A percentile compares a stretch with the other conserved stretches of the same genome.
Evolutionary conservation across 169 alveolate genomes (phyloP).

Genomic region (Plasmodium knowlesi): DNA sequence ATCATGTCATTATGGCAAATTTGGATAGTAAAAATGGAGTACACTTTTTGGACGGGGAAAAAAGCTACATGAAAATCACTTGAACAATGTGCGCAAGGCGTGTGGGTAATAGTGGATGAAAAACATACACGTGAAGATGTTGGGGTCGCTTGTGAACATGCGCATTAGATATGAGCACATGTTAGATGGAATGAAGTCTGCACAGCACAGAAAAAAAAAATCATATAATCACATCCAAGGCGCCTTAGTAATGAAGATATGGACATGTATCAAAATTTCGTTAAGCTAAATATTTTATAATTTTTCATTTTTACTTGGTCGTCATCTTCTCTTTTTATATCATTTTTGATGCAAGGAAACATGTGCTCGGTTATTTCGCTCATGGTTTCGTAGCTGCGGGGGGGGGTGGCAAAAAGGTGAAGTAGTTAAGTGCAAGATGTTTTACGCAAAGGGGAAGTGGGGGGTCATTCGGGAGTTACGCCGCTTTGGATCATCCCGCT

Average conservation of each 20-base stretch:
- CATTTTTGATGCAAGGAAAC: conserved; percentile 79
- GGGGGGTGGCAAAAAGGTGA: not conserved
- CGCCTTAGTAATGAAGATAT: not conserved
- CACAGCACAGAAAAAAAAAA: not conserved
- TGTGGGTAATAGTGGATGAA: not conserved
- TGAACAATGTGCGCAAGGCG: not conserved
- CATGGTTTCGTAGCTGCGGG: conserved; percentile 79
- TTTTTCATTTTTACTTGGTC: conserved; percentile 67
- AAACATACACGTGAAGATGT: not conserved
- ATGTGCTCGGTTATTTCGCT: conserved; percentile 83
- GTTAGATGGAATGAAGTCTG: not conserved
- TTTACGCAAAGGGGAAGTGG: not conserved
- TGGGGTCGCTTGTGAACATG: not conserved
- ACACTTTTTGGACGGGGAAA: not conserved
- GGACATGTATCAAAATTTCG: not conserved
- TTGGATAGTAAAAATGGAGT: not conserved
- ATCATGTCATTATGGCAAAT: not conserved
- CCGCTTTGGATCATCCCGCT: not conserved
- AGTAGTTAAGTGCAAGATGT: not conserved
- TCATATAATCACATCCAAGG: not conserved
- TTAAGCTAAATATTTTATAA: not conserved
- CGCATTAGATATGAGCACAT: not conserved
- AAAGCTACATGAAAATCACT: not conserved
- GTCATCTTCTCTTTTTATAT: conserved; percentile 64
- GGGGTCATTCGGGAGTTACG: not conserved